Base-by-base conservation (phyloP, 1,139 yeast genomes). In the Geotrichum cucujoidarum region DNA sequence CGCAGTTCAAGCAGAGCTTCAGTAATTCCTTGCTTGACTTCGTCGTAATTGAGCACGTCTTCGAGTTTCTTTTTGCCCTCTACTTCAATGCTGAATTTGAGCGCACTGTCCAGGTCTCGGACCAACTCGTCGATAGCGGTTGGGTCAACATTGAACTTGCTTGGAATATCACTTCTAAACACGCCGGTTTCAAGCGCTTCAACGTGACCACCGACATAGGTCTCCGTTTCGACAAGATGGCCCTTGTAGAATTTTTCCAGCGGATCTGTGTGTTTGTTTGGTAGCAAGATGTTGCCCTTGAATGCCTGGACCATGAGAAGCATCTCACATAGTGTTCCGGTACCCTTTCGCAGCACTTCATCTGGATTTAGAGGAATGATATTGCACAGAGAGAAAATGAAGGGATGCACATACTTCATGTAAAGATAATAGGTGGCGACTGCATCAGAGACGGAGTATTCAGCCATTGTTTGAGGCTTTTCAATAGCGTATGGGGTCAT, bases 281-380 rank as follows among this genome's bases (percentile, higher is more conserved):
- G 99, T 30, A 94, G 73, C 13, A 94, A 61, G 51, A 94, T 90
- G 36, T 75, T 72, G 17, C 79, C 74, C 49, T 84, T 76, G 61
- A 86, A 92, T 0, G 98, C 98, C 66, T 94, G 97, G 24, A 94
- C 99, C 92, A 88, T 88, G 51, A 94, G 70, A 55, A 94, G 73
- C 98, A 94, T 94, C 66, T 94, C 99, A 74, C 99, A 94, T 51
- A 94, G 74, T 13, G 99, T 94, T 64, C 99, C 99, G 0, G 99
- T 94, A 63, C 99, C 99, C 66, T 94, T 94, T 61, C 98, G 74
- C 49, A 94, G 71, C 27, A 88, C 95, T 66, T 94, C 98, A 66
- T 94, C 99, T 0, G 98, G 98, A 59, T 90, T 89, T 57, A 94
- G 72, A 0, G 99, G 99, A 68, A 94, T 80, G 63, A 94, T 92